Conservation (phyloP, 192 early-diverging fungal species). For the Spizellomyces punctatus region DNA sequence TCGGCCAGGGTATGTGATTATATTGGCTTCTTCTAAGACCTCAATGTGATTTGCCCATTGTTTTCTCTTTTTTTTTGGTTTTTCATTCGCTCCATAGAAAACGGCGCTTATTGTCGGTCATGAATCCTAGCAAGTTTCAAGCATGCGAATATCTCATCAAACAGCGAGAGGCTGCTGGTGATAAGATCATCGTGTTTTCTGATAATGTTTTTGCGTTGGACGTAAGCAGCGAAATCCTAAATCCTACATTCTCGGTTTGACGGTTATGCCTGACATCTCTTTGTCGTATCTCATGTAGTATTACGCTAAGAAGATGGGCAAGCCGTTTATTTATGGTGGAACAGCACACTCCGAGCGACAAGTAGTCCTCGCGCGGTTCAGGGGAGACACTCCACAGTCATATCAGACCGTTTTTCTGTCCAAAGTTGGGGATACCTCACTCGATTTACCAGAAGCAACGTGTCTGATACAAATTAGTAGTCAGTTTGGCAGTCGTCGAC, state of each 20-base stretch:
- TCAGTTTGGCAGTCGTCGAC: conserved; percentile 95
- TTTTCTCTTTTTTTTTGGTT: too few relatives aligned
- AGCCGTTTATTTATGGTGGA: conserved; percentile 90
- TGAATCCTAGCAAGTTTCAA: conserved; percentile 98
- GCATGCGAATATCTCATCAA: conserved; percentile 93
- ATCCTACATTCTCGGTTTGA: neutral
- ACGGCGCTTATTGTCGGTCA: conserved; percentile 79
- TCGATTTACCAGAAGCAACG: conserved; percentile 98
- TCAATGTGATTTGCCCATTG: neutral
- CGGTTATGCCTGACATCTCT: neutral
- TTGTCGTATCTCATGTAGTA: conserved; percentile 25
- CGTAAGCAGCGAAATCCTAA: conserved; percentile 32
- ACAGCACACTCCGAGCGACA: conserved; percentile 85
- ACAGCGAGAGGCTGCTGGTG: conserved; percentile 87
- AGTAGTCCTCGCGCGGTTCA: conserved; percentile 44
- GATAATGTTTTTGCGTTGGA: conserved; percentile 94
- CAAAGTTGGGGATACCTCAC: conserved; percentile 96
- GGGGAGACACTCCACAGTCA: conserved; percentile 24
- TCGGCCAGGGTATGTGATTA: conserved; percentile 17
- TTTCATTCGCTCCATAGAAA: conserved; percentile 1
- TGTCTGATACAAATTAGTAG: conserved; percentile 98
- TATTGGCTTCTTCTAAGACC: conserved; percentile 7
- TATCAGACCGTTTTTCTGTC: conserved; percentile 64
- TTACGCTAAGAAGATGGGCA: conserved; percentile 79
- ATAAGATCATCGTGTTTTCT: conserved; percentile 99